Conservation (phyloP, 148 eudicot species). For the Vaccinium myrtillus region DNA sequence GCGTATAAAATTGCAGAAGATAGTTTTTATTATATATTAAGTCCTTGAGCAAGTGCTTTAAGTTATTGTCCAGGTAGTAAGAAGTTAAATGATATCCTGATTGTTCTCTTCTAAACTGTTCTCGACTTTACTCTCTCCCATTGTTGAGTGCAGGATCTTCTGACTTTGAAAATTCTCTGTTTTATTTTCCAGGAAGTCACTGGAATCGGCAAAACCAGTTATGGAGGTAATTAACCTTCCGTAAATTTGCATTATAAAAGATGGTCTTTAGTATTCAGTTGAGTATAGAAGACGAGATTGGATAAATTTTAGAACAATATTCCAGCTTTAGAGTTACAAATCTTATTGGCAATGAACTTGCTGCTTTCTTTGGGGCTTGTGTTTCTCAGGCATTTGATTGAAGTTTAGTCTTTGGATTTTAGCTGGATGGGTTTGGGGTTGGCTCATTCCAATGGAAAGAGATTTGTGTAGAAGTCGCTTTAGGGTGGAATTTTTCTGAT, state of each 20-base stretch:
- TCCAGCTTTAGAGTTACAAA: background rate
- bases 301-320: background rate
- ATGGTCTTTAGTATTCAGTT: background rate
- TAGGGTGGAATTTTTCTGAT: background rate
- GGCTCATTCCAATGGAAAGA: background rate
- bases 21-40: background rate
- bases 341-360: background rate
- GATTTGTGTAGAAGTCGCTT: background rate
- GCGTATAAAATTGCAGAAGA: background rate
- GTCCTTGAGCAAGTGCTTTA: background rate
- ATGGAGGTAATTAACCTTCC: slow-evolving; percentile 22
- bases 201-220: slow-evolving; percentile 8
- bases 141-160: background rate
- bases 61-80: background rate
- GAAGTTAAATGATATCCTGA: background rate
- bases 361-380: background rate
- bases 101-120: background rate
- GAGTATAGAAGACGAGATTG: background rate
- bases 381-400: background rate
- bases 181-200: slow-evolving; percentile 22
- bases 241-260: background rate
- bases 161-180: background rate
- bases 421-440: background rate
- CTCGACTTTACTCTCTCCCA: background rate
- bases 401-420: background rate